A percentile compares a stretch with the other conserved stretches of the same genome.
Conservation (phyloP, 2,329 filamentous ascomycete species). For the Ceratocystis destructans region DNA sequence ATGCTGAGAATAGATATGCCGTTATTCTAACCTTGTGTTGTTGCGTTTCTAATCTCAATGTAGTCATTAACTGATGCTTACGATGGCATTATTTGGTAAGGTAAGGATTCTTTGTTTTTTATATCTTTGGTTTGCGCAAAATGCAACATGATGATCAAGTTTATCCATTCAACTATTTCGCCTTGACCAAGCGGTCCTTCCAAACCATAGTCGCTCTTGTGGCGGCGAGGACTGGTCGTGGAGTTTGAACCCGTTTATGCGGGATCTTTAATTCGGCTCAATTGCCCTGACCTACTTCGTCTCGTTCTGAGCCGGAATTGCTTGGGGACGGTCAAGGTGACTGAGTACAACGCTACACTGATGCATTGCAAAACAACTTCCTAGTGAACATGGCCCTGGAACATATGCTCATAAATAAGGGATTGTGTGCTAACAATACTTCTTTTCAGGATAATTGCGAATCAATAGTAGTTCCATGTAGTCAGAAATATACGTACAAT, state of each 20-base stretch:
- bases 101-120: not conserved
- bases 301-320: conserved; percentile 31
- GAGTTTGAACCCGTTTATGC: conserved; percentile 39
- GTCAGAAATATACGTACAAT: too few relatives aligned
- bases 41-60: not conserved
- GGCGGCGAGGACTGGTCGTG: conserved; percentile 58
- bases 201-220: conserved; percentile 46
- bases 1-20: not conserved
- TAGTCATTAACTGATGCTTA: not conserved
- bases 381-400: too few relatives aligned
- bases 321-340: conserved; percentile 44
- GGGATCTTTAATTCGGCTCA: conserved; percentile 45
- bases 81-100: not conserved
- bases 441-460: too few relatives aligned
- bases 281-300: conserved; percentile 30
- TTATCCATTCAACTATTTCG: conserved; percentile 65
- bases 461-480: too few relatives aligned
- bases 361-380: conserved; percentile 23
- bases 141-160: conserved; percentile 35
- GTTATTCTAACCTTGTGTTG: too few relatives aligned
- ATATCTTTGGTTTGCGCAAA: not conserved
- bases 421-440: too few relatives aligned
- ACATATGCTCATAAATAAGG: too few relatives aligned
- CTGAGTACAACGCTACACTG: conserved; percentile 60
- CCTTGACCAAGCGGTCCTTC: conserved; percentile 57